Evolutionary conservation across 129 eudicot genomes (phyloP).

Genomic region (Flaveria ramosissima): DNA sequence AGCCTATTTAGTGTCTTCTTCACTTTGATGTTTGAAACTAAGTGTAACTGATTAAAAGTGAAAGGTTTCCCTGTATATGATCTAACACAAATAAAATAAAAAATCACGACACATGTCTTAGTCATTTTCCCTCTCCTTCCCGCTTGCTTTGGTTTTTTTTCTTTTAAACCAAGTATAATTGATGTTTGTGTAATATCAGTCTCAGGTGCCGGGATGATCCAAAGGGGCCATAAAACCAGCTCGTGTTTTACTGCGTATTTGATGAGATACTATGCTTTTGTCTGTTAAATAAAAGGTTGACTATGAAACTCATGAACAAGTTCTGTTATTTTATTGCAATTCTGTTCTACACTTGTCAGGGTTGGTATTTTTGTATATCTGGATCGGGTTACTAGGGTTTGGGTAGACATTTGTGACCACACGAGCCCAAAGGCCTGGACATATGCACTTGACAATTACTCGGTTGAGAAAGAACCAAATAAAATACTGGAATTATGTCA

Average conservation of each 20-base stretch:
- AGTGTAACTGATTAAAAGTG: not conserved
- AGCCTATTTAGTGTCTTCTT: too few relatives aligned
- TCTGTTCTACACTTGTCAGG: not conserved
- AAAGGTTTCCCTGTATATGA: not conserved
- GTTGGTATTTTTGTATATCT: not conserved
- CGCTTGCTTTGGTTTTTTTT: not conserved
- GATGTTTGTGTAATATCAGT: not conserved
- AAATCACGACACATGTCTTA: too few relatives aligned
- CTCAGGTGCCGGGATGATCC: constrained; percentile 5
- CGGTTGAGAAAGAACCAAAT: too few relatives aligned
- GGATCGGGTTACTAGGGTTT: not conserved
- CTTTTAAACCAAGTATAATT: too few relatives aligned
- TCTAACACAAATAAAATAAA: too few relatives aligned
- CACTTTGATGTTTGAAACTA: too few relatives aligned
- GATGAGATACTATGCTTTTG: constrained; percentile 6
- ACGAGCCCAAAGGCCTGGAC: not conserved
- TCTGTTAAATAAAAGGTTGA: constrained; percentile 18
- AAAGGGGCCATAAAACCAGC: constrained; percentile 19
- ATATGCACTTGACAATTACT: not conserved
- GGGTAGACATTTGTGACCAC: not conserved
- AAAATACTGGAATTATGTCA: too few relatives aligned
- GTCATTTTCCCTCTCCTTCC: too few relatives aligned
- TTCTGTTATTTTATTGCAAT: not conserved
- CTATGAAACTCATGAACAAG: not conserved
- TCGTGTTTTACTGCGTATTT: not conserved